Evolutionary conservation across 768 basidiomycete species (phyloP).

Genomic region (Trametes maxima): DNA sequence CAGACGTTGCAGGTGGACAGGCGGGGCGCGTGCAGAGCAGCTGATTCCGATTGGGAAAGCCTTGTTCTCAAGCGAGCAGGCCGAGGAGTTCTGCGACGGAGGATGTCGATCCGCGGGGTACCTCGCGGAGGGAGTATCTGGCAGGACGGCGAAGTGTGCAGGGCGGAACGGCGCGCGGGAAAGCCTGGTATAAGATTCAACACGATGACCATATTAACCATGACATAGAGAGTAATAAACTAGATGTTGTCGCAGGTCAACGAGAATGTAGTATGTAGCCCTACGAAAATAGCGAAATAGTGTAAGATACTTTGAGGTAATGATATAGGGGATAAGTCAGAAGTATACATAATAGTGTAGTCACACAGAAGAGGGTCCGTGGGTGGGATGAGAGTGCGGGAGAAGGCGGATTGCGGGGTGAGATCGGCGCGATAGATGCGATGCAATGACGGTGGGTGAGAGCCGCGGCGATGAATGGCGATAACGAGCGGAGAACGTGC

Average conservation of each 20-base stretch:
- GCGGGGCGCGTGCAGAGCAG: neutral
- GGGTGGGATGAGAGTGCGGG: constrained; percentile 8
- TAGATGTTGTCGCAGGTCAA: neutral
- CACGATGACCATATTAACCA: constrained; percentile 7
- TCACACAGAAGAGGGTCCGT: constrained; percentile 11
- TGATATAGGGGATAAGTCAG: constrained; percentile 24
- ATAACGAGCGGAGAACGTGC: constrained; percentile 15
- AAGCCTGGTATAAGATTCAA: neutral
- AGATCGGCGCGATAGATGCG: constrained; percentile 18
- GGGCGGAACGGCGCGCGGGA: neutral
- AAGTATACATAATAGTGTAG: constrained; percentile 23
- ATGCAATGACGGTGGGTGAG: constrained; percentile 20
- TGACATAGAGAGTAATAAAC: constrained; percentile 19
- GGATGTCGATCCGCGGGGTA: neutral
- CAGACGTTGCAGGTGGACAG: neutral
- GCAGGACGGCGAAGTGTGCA: constrained; percentile 4
- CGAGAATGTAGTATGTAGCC: neutral
- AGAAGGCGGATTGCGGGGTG: constrained; percentile 5
- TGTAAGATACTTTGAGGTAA: constrained; percentile 19
- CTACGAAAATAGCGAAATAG: neutral
- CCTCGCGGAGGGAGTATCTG: neutral
- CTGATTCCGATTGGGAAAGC: too few relatives aligned
- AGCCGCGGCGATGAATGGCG: constrained; percentile 19
- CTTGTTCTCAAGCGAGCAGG: neutral
- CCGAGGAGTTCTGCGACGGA: neutral